Percentiles rank a stretch among this genome's conserved stretches.
These are phyloP conservation scores for Dactylellina haptotyla DNA, from an alignment of 2,329 filamentous ascomycete genomes.

Conservation along the genomic window DNA sequence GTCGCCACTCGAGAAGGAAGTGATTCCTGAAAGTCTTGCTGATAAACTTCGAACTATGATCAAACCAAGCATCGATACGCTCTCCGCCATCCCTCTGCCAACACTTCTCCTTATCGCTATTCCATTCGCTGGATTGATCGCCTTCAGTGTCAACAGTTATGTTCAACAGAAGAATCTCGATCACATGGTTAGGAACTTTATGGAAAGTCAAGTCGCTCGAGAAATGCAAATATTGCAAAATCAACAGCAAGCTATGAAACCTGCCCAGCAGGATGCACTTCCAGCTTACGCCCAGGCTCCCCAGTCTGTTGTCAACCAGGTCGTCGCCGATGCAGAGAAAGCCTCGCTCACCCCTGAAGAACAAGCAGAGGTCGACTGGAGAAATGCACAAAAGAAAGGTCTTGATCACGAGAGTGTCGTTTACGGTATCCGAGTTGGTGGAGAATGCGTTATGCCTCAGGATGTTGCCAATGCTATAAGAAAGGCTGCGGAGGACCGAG, in stretches of 20 bases:
- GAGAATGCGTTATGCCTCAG: conserved; percentile 46
- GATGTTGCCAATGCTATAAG: conserved; percentile 48
- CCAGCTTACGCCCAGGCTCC: conserved; percentile 13
- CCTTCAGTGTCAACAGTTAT: conserved; percentile 50
- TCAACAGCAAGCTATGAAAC: conserved; percentile 27
- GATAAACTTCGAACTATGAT: conserved; percentile 39
- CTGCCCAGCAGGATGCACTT: background rate
- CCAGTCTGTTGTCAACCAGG: conserved; percentile 16
- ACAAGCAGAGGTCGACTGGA: conserved; percentile 34
- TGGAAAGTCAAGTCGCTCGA: conserved; percentile 34
- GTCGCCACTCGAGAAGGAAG: conserved; percentile 31
- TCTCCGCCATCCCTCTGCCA: conserved; percentile 41
- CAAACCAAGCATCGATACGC: conserved; percentile 39
- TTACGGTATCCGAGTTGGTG: conserved; percentile 50
- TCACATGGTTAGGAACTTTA: conserved; percentile 41
- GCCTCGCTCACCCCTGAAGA: conserved; percentile 19
- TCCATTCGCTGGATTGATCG: conserved; percentile 40
- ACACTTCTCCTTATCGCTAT: conserved; percentile 44
- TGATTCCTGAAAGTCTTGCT: conserved; percentile 4
- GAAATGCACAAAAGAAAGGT: conserved; percentile 32
- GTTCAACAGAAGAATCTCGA: conserved; percentile 46
- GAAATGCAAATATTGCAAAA: conserved; percentile 45
- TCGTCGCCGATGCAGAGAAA: conserved; percentile 19
- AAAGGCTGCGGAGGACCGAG: conserved; percentile 32
- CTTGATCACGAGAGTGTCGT: conserved; percentile 41